Evolutionary conservation across 495 filamentous ascomycete genomes (phyloP), one percentile per base, ranked within the genome.

Genomic region (Corynascus novoguineensis): DNA sequence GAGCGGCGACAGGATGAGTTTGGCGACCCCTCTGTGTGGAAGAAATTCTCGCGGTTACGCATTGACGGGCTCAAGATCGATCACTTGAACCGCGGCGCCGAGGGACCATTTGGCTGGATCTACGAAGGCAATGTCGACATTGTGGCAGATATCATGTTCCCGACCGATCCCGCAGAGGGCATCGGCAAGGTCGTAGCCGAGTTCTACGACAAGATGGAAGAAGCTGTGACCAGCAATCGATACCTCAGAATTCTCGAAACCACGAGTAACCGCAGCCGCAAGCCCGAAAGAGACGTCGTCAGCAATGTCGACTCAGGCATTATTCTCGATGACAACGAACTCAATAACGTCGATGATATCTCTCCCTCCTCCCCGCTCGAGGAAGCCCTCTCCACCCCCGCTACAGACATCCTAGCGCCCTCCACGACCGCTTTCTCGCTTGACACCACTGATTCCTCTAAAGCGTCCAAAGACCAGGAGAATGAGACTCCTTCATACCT

Each of bases 101-200:
- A 93, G 59, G 95, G 93, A 0, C 93, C 92, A 0, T 97, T 98
- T 68, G 92, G 89, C 0, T 98, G 93, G 93, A 98, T 98, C 37
- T 85, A 92, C 64, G 88, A 95, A 70, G 93, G 93, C 8, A 92
- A 88, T 50, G 93, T 98, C 37, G 95, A 98, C 67, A 96, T 98
- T 53, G 87, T 97, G 17, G 89, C 95, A 6, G 95, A 98, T 61
- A 83, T 97, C 52, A 88, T 93, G 83, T 86, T 98, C 59, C 93
- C 93, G 4, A 79, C 82, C 3, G 93, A 96, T 28, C 83, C 83
- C 40, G 86, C 95, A 48, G 88, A 90, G 59, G 87, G 90, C 58
- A 83, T 97, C 49, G 85, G 87, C 9, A 95, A 96, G 69, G 88
- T 97, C 21, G 86, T 98, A 75, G 84, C 88, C 15, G 90, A 96